Percentiles rank a stretch among this genome's conserved stretches.
These are phyloP conservation scores for Cinnamomum micranthum DNA, from an alignment of 164 flowering plant genomes.

Conservation along the genomic window DNA sequence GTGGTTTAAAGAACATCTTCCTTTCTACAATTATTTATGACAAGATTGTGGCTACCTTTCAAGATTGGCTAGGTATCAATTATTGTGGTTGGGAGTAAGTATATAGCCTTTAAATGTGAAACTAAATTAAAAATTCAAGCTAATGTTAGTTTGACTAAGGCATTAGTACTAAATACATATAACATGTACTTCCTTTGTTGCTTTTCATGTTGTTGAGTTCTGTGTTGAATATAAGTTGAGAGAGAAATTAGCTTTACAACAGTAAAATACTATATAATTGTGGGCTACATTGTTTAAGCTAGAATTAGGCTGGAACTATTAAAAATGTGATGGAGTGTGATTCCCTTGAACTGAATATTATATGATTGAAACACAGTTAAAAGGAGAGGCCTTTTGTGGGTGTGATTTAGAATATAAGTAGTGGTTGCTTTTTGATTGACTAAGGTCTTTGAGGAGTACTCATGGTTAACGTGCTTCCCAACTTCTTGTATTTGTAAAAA, in stretches of 20 bases:
- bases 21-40: constrained; percentile 6
- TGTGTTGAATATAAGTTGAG: not conserved
- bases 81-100: constrained; percentile 1
- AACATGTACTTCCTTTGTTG: not conserved
- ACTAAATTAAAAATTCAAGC: not conserved
- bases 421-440: constrained; percentile 8
- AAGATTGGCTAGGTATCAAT: constrained; percentile 11
- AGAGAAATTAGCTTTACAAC: not conserved
- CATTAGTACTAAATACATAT: not conserved
- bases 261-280: constrained; percentile 1
- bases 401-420: constrained; percentile 1
- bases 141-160: not conserved
- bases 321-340: not conserved
- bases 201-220: not conserved
- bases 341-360: constrained; percentile 1
- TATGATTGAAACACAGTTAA: not conserved
- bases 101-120: not conserved
- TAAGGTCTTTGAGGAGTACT: not conserved
- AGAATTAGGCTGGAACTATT: constrained; percentile 1
- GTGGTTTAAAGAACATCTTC: not conserved
- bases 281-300: constrained; percentile 3
- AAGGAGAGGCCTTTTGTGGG: not conserved
- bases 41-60: constrained; percentile 8
- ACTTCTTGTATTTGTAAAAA: not conserved
- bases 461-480: constrained; percentile 1